Base-by-base conservation (phyloP, 768 basidiomycete genomes). In the Daedaleopsis nitida region DNA sequence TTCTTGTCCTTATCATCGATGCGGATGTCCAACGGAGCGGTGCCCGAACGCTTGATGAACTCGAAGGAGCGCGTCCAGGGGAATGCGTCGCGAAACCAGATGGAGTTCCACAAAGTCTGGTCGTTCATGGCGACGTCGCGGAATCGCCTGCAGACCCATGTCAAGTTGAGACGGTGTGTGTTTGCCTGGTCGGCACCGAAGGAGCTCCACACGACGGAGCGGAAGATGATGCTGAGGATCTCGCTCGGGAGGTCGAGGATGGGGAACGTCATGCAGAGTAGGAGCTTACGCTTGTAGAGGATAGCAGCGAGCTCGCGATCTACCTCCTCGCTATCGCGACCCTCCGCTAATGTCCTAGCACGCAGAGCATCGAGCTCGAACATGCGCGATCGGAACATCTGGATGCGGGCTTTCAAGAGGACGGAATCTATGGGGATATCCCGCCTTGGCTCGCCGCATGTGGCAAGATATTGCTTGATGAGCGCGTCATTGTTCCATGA, bases 211-310 rank as follows among this genome's bases (percentile, higher is more conserved):
- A 78, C 78, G 39, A 84, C 80, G 66, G 76, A 76, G 60, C 83
- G 86, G 65, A 91, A 83, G 65, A 92, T 87, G 60, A 83, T 80
- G 73, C 72, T 74, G 60, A 91, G 74, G 57, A 91, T 84, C 69
- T 92, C 90, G 34, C 77, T 70, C 2, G 89, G 90, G 4, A 91
- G 78, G 37, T 85, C 78, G 72, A 82, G 83, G 62, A 90, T 74
- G 47, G 81, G 81, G 70, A 89, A 88, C 37, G 75, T 73, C 39
- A 71, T 71, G 74, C 77, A 80, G 52, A 72, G 71, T 3, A 74
- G 57, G 63, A 65, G 32, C 66, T 68, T 72, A 69, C 58, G 68
- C 64, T 52, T 59, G 52, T 52, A 66, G 44, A 39, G 59, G 53
- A 38, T 39, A 19, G 17, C 62, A 57, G 53, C 66, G 48, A 65